phyloP scores from a whole-genome alignment of 2,329 filamentous ascomycete species.

The Ceratocystiopsis sp. region DNA sequence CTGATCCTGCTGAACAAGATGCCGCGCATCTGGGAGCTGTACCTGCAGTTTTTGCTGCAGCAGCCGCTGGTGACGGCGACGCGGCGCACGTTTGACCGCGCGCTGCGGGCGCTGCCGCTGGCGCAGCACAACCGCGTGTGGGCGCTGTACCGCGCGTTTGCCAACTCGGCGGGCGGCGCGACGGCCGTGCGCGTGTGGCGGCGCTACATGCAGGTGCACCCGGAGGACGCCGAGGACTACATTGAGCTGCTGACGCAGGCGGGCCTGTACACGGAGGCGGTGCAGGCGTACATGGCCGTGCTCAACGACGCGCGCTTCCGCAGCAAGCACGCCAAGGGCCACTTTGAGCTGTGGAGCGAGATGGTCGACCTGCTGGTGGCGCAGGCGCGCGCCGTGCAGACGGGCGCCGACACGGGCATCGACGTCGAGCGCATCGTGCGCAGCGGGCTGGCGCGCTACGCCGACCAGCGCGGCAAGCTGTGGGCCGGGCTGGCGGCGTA shows the following conservation, averaged over 20 bases:
- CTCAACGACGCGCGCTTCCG: conserved; percentile 80
- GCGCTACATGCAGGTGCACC: conserved; percentile 92
- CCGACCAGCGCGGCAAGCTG: conserved; percentile 84
- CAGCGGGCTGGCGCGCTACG: conserved; percentile 78
- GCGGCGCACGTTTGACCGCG: conserved; percentile 77
- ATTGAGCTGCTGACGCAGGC: conserved; percentile 75
- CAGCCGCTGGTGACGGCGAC: conserved; percentile 85
- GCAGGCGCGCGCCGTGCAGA: conserved; percentile 73
- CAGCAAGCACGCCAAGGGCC: conserved; percentile 86
- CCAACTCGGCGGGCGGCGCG: conserved; percentile 73
- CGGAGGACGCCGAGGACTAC: conserved; percentile 88
- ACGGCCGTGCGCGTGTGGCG: conserved; percentile 90
- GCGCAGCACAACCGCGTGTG: conserved; percentile 94
- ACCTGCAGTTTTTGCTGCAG: conserved; percentile 72
- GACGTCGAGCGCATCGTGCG: conserved; percentile 84
- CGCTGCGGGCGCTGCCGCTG: conserved; percentile 76
- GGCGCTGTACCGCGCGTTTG: conserved; percentile 80
- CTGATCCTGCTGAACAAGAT: conserved; percentile 95
- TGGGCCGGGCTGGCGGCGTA: conserved; percentile 94
- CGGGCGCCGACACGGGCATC: conserved; percentile 64
- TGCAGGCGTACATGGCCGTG: conserved; percentile 78
- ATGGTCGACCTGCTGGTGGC: conserved; percentile 91
- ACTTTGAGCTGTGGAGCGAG: conserved; percentile 94
- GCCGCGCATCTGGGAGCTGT: conserved; percentile 97
- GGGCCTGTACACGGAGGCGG: conserved; percentile 76